Evolutionary conservation across 148 eudicot species (phyloP), one percentile per base, ranked within the genome.

Genomic region (Cornus kousa): DNA sequence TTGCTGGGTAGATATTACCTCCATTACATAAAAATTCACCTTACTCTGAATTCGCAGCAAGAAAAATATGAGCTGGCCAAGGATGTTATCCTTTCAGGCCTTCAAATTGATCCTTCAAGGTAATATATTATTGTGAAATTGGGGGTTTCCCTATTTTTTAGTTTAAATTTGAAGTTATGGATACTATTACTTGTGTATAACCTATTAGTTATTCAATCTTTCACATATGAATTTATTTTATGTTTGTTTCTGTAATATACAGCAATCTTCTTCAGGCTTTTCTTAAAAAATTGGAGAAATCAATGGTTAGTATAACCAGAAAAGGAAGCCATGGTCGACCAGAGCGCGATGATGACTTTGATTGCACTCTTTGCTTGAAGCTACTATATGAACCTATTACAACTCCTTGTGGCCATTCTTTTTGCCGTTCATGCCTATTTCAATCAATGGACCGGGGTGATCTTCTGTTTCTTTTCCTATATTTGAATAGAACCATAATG

Each of bases 371-470:
- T 71, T 97, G 99, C 84, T 81, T 97, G 81, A 97, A 94, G 88
- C 83, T 97, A 82, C 86, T 97, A 20, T 94, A 87, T 84, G 97
- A 97, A 85, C 99, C 99, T 74, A 66, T 97, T 73, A 97, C 99
- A 81, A 97, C 99, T 87, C 93, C 99, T 46, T 97, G 99, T 81
- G 99, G 99, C 68, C 99, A 97, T 84, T 87, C 99, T 14, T 97
- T 94, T 80, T 97, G 99, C 80, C 95, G 99, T 17, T 89, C 98
- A 57, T 97, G 99, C 86, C 84, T 97, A 73, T 94, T 97, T 88
- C 98, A 94, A 85, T 84, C 98, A 72, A 97, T 97, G 97, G 99
- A 97, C 76, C 83, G 97, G 81, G 89, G 99, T 96, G 75, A 86
- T 88, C 64, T 74, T 74, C 37, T 50, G 60, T 37, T 80, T 70